A percentile compares a stretch with the other conserved stretches of the same genome.
phyloP scores from a whole-genome alignment of 768 basidiomycete species.

The Coprinellus micaceus region DNA sequence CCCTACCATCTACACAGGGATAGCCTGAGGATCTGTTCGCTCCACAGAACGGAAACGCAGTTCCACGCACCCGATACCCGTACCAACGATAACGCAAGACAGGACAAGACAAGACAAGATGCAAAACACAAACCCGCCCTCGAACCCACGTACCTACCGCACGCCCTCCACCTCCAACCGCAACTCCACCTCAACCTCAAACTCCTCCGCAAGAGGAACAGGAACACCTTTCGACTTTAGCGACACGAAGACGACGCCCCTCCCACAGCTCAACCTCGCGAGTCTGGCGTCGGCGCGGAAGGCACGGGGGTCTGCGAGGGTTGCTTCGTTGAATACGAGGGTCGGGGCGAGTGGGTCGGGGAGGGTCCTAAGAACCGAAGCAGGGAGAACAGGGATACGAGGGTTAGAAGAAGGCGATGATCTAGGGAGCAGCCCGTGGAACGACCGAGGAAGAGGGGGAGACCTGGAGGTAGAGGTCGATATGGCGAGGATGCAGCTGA shows the following conservation, averaged over 20 bases:
- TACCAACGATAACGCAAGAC: too few species aligned
- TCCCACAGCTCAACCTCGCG: not conserved
- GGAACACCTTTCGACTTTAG: too few species aligned
- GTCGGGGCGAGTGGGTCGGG: not conserved
- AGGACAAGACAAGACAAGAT: too few species aligned
- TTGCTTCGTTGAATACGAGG: not conserved
- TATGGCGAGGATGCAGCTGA: slow-evolving; percentile 32
- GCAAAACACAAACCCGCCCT: too few species aligned
- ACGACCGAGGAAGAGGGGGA: not conserved
- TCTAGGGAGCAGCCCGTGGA: not conserved
- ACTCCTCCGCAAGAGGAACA: too few species aligned
- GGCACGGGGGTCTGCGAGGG: not conserved
- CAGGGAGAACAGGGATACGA: not conserved
- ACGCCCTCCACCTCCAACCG: too few species aligned
- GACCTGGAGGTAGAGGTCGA: slow-evolving; percentile 14
- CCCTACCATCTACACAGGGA: too few species aligned
- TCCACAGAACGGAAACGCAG: too few species aligned
- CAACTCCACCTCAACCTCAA: too few species aligned
- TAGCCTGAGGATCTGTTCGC: too few species aligned
- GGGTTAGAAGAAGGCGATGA: not conserved
- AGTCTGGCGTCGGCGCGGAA: slow-evolving; percentile 5
- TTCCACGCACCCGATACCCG: too few species aligned
- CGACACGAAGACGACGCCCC: not conserved
- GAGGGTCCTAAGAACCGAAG: not conserved
- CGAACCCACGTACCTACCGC: too few species aligned